phyloP scores from a whole-genome alignment of 306 rosid species.

The Trichosanthes cucumerina region DNA sequence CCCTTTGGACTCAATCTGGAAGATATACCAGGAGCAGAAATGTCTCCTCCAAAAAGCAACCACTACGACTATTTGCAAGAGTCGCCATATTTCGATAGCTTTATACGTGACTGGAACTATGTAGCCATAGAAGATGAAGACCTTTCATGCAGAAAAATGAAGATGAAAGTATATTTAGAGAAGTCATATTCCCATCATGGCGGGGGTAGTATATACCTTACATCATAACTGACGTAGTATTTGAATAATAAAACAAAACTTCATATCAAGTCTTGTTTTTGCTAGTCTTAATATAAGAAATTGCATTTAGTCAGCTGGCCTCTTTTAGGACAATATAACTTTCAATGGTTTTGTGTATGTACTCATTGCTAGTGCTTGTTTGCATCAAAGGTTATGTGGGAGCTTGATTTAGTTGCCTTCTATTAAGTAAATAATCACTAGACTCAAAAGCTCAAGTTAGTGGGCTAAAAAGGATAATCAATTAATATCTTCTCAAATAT shows the following conservation, averaged over 20 bases:
- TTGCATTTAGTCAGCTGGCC: neutral
- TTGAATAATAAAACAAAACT: no score
- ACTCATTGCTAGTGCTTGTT: neutral
- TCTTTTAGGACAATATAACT: neutral
- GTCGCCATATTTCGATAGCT: neutral
- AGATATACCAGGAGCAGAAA: neutral
- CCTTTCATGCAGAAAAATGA: neutral
- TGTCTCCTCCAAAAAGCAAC: no score
- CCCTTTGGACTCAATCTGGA: neutral
- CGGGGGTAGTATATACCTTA: no score
- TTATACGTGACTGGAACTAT: no score
- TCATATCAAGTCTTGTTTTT: no score
- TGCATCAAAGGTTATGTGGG: neutral
- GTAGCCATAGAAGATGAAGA: neutral
- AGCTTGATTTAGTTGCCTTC: neutral
- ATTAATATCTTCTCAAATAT: neutral
- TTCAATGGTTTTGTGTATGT: neutral
- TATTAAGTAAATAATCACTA: neutral
- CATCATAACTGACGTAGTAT: no score
- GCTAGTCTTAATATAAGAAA: neutral
- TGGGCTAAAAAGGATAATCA: neutral
- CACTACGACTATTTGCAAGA: no score
- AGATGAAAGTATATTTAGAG: neutral
- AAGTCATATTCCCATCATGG: no score
- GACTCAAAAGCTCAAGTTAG: neutral